Conservation (phyloP, 768 basidiomycete species). For the Nidularia pulvinata region DNA sequence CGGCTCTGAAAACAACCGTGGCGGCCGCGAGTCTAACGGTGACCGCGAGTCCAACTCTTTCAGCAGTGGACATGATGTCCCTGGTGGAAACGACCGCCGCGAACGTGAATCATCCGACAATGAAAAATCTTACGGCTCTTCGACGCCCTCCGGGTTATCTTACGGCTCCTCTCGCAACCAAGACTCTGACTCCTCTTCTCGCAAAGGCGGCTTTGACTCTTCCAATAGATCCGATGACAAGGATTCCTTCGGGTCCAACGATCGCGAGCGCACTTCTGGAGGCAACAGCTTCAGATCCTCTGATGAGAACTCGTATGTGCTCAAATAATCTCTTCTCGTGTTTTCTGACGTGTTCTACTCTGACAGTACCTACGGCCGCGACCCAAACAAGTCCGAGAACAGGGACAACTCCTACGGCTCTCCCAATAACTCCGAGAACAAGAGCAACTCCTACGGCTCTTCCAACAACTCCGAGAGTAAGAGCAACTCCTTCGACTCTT, state of each 20-base stretch:
- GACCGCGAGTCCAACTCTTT: neutral
- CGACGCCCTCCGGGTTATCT: neutral
- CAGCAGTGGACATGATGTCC: neutral
- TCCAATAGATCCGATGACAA: constrained; percentile 14
- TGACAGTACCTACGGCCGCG: constrained; percentile 2
- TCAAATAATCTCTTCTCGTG: no score
- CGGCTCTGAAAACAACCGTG: neutral
- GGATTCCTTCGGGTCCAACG: constrained; percentile 7
- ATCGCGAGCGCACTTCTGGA: constrained; percentile 10
- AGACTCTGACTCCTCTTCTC: constrained; percentile 2
- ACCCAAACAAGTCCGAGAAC: constrained; percentile 1
- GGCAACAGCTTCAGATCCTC: constrained; percentile 15
- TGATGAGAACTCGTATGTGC: constrained; percentile 9
- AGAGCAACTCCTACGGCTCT: constrained; percentile 14
- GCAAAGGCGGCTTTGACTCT: neutral
- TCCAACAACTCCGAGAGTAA: constrained; percentile 11
- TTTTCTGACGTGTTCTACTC: no score
- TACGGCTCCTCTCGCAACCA: constrained; percentile 13
- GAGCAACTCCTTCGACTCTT: constrained; percentile 9
- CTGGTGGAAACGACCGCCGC: no score
- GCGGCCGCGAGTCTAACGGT: neutral
- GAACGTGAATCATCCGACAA: neutral
- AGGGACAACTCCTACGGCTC: constrained; percentile 17
- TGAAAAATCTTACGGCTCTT: neutral
- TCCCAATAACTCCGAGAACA: constrained; percentile 16